Evolutionary conservation across 2,329 filamentous ascomycete genomes (phyloP).

Genomic region (Colletotrichum higginsianum): DNA sequence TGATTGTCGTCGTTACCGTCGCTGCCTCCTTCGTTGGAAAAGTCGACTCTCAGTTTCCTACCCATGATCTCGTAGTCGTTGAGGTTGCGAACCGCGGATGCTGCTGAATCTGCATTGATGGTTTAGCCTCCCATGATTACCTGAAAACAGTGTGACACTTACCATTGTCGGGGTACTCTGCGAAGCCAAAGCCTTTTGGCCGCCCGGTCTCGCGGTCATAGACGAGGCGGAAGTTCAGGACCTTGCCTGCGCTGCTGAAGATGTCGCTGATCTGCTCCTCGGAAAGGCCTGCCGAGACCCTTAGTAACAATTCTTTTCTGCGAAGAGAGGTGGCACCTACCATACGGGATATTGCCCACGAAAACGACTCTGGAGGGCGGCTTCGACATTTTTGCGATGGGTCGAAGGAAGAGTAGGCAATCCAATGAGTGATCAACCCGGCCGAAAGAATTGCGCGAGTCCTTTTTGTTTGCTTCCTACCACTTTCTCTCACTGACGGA

Average conservation of each 20-base stretch:
- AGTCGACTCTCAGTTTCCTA: slow-evolving; percentile 93
- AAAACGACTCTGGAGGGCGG: slow-evolving; percentile 86
- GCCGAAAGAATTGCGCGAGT: too few species aligned
- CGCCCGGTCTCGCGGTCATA: slow-evolving; percentile 96
- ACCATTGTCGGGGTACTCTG: slow-evolving; percentile 94
- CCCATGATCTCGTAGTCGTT: slow-evolving; percentile 98
- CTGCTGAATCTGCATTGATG: slow-evolving; percentile 75
- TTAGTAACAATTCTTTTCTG: not conserved
- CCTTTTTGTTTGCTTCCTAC: too few species aligned
- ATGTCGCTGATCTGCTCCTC: slow-evolving; percentile 97
- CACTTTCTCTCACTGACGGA: not conserved
- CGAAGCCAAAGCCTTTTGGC: slow-evolving; percentile 97
- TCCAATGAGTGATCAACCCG: too few species aligned
- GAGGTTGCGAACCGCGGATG: slow-evolving; percentile 93
- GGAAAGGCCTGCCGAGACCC: slow-evolving; percentile 80
- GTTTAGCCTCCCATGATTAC: not conserved
- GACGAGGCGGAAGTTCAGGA: slow-evolving; percentile 92
- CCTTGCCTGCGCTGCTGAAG: slow-evolving; percentile 90
- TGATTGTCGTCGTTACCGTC: slow-evolving; percentile 71
- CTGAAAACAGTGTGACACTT: not conserved
- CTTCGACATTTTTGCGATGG: slow-evolving; percentile 74
- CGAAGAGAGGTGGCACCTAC: slow-evolving; percentile 56
- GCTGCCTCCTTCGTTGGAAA: slow-evolving; percentile 90
- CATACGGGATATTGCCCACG: slow-evolving; percentile 89
- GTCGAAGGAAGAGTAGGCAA: not conserved